Conservation (phyloP, 768 basidiomycete genomes). For the Pleurotus pulmonarius region DNA sequence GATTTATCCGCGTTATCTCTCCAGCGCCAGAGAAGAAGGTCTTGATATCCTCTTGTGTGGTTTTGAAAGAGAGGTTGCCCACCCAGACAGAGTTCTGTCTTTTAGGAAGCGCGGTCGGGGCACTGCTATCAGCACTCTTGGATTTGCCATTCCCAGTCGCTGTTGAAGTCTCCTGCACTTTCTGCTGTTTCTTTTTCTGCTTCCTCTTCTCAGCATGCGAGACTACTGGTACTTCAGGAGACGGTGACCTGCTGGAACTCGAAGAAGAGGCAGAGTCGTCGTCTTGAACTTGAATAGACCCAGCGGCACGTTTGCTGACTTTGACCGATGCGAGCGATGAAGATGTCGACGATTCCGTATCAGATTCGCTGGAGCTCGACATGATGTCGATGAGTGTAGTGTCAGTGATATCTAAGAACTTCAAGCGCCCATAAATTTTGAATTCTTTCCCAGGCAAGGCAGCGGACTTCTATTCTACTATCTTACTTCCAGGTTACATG, state of each 20-base stretch:
- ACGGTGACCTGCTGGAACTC: constrained; percentile 5
- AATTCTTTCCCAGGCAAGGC: no score
- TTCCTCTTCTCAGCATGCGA: constrained; percentile 75
- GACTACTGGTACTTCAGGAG: constrained; percentile 45
- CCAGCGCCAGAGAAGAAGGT: constrained; percentile 58
- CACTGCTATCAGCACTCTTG: constrained; percentile 28
- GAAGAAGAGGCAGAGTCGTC: constrained; percentile 16
- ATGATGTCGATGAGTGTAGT: background rate
- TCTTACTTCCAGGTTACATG: no score
- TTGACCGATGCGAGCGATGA: background rate
- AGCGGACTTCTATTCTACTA: no score
- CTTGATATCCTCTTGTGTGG: constrained; percentile 68
- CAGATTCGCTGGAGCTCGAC: constrained; percentile 1
- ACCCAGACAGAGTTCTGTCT: constrained; percentile 93
- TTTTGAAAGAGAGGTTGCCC: constrained; percentile 91
- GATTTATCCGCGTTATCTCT: constrained; percentile 76
- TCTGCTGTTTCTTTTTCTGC: constrained; percentile 46
- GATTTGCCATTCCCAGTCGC: constrained; percentile 47
- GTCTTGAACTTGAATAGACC: constrained; percentile 9
- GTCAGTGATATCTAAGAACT: background rate
- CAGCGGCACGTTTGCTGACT: background rate
- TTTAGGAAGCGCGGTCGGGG: constrained; percentile 33
- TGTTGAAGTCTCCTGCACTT: constrained; percentile 19
- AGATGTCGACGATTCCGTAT: background rate
- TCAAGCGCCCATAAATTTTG: constrained; percentile 2